A percentile compares a stretch with the other conserved stretches of the same genome.
Conservation (phyloP, 2,329 filamentous ascomycete species). For the Aspergillus fumigatus region DNA sequence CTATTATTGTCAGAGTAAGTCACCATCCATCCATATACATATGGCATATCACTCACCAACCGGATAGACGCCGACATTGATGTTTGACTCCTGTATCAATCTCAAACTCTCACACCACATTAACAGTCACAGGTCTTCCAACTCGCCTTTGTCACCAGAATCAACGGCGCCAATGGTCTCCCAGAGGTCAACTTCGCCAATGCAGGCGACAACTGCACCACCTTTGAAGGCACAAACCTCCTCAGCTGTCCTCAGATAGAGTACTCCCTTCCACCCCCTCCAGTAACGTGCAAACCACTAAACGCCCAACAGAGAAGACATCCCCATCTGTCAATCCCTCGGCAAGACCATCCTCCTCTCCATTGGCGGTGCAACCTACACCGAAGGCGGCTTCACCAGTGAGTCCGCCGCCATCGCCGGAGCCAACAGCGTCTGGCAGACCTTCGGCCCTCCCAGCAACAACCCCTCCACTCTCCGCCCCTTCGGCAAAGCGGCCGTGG, state of each 20-base stretch:
- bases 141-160: constrained; percentile 58
- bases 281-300: neutral
- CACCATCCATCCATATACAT: neutral
- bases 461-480: constrained; percentile 55
- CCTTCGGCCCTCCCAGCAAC: constrained; percentile 58
- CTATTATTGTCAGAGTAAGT: constrained; percentile 57
- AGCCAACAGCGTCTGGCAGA: constrained; percentile 63
- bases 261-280: constrained; percentile 31
- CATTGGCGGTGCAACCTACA: constrained; percentile 66
- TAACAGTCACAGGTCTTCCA: constrained; percentile 52
- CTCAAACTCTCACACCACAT: neutral
- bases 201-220: constrained; percentile 57
- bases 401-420: constrained; percentile 48
- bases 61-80: constrained; percentile 25
- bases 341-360: constrained; percentile 70
- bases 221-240: constrained; percentile 55
- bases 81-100: constrained; percentile 5
- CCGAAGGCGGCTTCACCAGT: constrained; percentile 60
- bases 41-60: constrained; percentile 8
- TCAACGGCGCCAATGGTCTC: constrained; percentile 48
- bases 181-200: constrained; percentile 62
- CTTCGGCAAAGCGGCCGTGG: constrained; percentile 61
- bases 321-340: constrained; percentile 56
- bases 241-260: constrained; percentile 61
- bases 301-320: constrained; percentile 36